Base-by-base conservation (phyloP, 202 grass and related monocot species). In the Setaria italica region DNA sequence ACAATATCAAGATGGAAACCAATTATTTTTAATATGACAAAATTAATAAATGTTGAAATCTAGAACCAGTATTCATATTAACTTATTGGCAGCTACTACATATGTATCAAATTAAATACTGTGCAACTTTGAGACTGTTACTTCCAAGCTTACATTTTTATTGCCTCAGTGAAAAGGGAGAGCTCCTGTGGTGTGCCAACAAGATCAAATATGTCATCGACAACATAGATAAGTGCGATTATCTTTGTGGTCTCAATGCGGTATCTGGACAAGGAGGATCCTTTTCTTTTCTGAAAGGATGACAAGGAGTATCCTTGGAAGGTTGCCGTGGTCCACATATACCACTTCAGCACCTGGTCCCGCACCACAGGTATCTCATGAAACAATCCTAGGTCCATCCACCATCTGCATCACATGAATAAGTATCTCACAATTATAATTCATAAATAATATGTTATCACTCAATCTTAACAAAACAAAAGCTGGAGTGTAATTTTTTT, bases 161-260 rank as follows among this genome's bases (percentile, higher is more conserved):
- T 81, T 13, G 90, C 81, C 2, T 90, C 35, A 0, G 74, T 90
- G 55, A 97, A 90, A 41, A 80, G 78, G 9, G 56, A 69, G 6
- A 97, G 90, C 70, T 94, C 90, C 11, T 94, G 84, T 25, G 9
- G 19, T 59, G 83, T 87, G 1, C 84, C 90, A 39, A 84, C 56
- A 29, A 92, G 48, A 60, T 97, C 94, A 84, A 89, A 97, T 15
- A 97, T 91, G 67, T 97, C 94, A 75, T 97, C 92, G 11, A 97
- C 83, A 83, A 91, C 34, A 29, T 97, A 97, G 7, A 97, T 4
- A 8, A 94, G 89, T 2, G 94, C 77, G 35, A 89, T 76, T 16
- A 85, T 69, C 71, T 97, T 97, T 42, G 88, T 86, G 5, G 86
- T 43, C 57, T 89, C 80, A 43, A 91, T 62, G 43, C 92, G 43